Conservation (phyloP, 331 rosid species). For the Pyrus hybrid region DNA sequence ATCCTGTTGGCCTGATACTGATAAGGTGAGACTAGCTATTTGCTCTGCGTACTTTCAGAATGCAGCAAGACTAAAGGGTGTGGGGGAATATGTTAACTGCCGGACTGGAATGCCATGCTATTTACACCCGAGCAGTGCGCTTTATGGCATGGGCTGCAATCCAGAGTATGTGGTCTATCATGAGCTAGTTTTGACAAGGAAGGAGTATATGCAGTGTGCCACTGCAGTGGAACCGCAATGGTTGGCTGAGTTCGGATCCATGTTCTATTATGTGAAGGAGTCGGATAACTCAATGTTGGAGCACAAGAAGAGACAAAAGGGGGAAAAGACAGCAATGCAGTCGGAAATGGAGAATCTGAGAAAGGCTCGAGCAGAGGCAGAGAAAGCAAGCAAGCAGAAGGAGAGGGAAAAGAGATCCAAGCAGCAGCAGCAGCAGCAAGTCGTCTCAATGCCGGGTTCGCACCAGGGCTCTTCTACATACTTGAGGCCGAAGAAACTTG, state of each 20-base stretch:
- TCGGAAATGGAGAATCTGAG: constrained; percentile 87
- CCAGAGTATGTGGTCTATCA: constrained; percentile 90
- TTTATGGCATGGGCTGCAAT: constrained; percentile 92
- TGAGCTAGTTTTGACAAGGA: constrained; percentile 64
- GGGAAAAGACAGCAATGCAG: constrained; percentile 86
- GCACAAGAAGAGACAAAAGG: constrained; percentile 81
- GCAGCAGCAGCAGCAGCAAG: constrained; percentile 52
- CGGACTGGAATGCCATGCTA: constrained; percentile 92
- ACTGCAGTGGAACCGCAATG: constrained; percentile 95
- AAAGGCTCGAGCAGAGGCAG: constrained; percentile 59
- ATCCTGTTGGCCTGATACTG: constrained; percentile 59
- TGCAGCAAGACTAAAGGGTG: constrained; percentile 81
- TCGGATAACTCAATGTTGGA: constrained; percentile 81
- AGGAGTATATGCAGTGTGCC: constrained; percentile 97
- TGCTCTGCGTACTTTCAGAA: constrained; percentile 93
- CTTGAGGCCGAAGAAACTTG: constrained; percentile 72
- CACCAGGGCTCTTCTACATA: constrained; percentile 66
- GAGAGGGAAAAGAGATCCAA: constrained; percentile 56
- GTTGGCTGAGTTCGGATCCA: constrained; percentile 90
- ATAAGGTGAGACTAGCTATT: constrained; percentile 75
- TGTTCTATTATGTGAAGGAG: constrained; percentile 91
- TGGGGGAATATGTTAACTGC: constrained; percentile 84
- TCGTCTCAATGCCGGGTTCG: constrained; percentile 52
- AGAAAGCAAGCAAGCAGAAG: constrained; percentile 41
- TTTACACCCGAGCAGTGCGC: constrained; percentile 93